Evolutionary conservation across 176 grass and related monocot genomes (phyloP).

Genomic region (Rhynchospora tenuis): DNA sequence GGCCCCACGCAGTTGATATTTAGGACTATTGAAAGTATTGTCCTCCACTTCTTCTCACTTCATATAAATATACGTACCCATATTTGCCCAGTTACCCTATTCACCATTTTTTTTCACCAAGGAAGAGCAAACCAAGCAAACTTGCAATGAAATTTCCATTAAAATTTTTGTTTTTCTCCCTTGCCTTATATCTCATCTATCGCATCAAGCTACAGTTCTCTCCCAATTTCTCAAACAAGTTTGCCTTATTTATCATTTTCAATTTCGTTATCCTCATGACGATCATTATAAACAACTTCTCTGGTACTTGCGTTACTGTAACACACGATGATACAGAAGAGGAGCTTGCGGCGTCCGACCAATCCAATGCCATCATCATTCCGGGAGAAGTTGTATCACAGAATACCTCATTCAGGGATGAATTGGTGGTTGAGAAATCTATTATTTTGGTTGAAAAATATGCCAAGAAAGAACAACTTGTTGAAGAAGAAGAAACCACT

Average conservation of each 20-base stretch:
- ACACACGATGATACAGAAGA: not conserved
- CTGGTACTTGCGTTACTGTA: not conserved
- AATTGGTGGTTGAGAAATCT: not conserved
- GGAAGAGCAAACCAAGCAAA: not conserved
- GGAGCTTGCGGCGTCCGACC: not conserved
- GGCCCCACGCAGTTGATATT: not conserved
- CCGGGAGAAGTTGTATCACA: not conserved
- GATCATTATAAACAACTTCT: not conserved
- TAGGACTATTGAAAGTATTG: not conserved
- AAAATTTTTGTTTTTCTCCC: not conserved
- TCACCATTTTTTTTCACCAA: not conserved
- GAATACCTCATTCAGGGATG: not conserved
- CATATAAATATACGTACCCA: no score
- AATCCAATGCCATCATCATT: not conserved
- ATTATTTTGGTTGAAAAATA: slow-evolving; percentile 21
- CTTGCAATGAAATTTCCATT: not conserved
- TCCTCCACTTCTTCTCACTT: no score
- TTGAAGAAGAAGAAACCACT: not conserved
- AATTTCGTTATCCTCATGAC: not conserved
- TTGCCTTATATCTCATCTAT: not conserved
- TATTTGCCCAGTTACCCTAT: no score
- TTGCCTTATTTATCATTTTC: not conserved
- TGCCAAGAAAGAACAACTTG: not conserved
- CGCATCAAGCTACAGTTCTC: not conserved
- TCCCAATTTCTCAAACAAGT: not conserved